Evolutionary conservation across 257 asterid genomes (phyloP), one percentile per base, ranked within the genome.

Genomic region (Avicennia marina): DNA sequence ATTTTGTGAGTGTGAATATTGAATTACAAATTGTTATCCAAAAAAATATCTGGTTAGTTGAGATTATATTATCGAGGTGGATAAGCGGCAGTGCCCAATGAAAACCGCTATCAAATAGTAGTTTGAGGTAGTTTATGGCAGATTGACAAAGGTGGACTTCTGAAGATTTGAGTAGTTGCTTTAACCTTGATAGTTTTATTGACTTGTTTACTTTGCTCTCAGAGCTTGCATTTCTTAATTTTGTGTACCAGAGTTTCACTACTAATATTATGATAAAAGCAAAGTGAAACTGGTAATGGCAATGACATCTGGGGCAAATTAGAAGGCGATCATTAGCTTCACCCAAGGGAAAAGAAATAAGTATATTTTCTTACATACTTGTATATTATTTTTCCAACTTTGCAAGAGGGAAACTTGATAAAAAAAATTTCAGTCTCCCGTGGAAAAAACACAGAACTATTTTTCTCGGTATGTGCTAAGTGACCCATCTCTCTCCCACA

Each of bases 361-460:
- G n/a, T n/a, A n/a, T n/a, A n/a, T n/a, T n/a, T n/a, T n/a, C n/a
- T n/a, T n/a, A n/a, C n/a, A n/a, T n/a, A n/a, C n/a, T n/a, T n/a
- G n/a, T 61, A 19, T 34, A 44, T 70, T n/a, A 56, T 52, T 60
- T 65, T 93, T 75, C 99, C 99, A 53, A 84, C 88, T 44, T 75
- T 89, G 74, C 84, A 72, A 66, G 97, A 93, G 55, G 99, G 99
- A 62, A 93, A 93, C 79, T 74, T 71, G 47, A 72, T 74, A 91
- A 96, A 93, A 78, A 71, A 64, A 75, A 86, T 68, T 84, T 82
- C 59, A 69, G 38, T 64, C 83, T 79, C 58, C 99, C 99, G 6
- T 93, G 97, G 99, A 77, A 71, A 47, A 72, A 68, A 40, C 80
- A 89, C 73, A 80, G 90, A 64, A 95, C 97, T 70, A 89, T 93